phyloP scores from a whole-genome alignment of 2,329 filamentous ascomycete genomes.

The Cephalotrichum gorgonifer region DNA sequence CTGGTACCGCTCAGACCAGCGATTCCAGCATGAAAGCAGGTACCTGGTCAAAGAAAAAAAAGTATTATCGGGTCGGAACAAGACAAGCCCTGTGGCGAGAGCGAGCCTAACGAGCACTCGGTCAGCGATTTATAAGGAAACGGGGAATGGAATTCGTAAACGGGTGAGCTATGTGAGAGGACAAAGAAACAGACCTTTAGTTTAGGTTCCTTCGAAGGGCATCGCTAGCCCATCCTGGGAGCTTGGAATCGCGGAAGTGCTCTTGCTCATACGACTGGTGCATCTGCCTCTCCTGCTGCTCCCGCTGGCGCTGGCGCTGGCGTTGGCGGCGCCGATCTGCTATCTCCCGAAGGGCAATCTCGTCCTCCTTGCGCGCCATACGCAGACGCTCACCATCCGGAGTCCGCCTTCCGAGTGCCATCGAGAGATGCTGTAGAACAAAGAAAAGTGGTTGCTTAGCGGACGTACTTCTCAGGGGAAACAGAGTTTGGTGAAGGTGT shows the following conservation, averaged over 20 bases:
- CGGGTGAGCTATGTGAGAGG: neutral
- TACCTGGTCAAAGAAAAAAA: neutral
- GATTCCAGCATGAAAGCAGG: neutral
- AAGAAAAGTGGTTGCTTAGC: neutral
- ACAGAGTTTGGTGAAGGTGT: neutral
- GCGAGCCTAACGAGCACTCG: too few species aligned
- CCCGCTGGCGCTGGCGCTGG: neutral
- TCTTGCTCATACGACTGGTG: neutral
- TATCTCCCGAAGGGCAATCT: constrained; percentile 21
- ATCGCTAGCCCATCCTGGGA: constrained; percentile 21
- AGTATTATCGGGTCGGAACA: too few species aligned
- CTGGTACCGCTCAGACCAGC: neutral
- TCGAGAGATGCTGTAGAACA: constrained; percentile 19
- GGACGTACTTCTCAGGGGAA: neutral
- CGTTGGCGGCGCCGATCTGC: constrained; percentile 15
- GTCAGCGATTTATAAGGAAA: too few species aligned
- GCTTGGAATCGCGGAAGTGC: neutral
- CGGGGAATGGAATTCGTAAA: neutral
- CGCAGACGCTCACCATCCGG: neutral
- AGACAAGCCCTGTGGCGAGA: too few species aligned
- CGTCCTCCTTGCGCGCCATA: constrained; percentile 15
- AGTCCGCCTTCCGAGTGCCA: constrained; percentile 14
- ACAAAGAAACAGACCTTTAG: neutral
- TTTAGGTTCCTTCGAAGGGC: constrained; percentile 11
- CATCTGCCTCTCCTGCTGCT: neutral